Conservation (phyloP, 768 basidiomycete species). For the Termitomyces heimii region DNA sequence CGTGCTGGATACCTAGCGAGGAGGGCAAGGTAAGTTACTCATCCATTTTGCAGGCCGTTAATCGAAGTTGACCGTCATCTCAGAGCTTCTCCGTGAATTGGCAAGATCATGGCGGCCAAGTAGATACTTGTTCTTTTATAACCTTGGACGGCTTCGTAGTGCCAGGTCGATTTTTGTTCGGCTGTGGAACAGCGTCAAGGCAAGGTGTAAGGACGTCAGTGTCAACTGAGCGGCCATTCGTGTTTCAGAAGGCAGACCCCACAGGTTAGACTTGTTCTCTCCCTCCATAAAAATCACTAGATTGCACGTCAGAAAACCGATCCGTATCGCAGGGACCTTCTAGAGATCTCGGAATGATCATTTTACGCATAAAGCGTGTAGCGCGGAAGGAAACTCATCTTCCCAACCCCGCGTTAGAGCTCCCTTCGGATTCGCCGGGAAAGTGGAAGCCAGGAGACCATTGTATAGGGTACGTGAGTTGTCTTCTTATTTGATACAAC, state of each 20-base stretch:
- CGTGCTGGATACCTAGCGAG: slow-evolving; percentile 66
- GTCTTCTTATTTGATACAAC: background rate
- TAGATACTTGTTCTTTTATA: slow-evolving; percentile 56
- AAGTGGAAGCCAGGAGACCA: slow-evolving; percentile 37
- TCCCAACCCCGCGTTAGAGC: slow-evolving; percentile 36
- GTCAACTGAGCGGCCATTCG: slow-evolving; percentile 52
- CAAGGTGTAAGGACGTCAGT: slow-evolving; percentile 45
- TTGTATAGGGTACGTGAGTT: slow-evolving; percentile 36
- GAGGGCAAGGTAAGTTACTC: slow-evolving; percentile 42
- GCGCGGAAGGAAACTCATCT: slow-evolving; percentile 17
- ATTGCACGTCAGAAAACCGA: slow-evolving; percentile 1
- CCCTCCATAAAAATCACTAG: background rate
- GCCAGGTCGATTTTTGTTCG: slow-evolving; percentile 58
- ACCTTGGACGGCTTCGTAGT: slow-evolving; percentile 58
- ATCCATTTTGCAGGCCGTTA: background rate
- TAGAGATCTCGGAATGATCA: slow-evolving; percentile 48
- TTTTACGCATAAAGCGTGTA: slow-evolving; percentile 40
- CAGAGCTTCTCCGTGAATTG: slow-evolving; percentile 61
- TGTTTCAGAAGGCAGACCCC: slow-evolving; percentile 41
- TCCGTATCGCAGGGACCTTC: slow-evolving; percentile 13
- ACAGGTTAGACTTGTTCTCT: slow-evolving; percentile 23
- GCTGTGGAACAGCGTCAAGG: slow-evolving; percentile 48
- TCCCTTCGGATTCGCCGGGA: slow-evolving; percentile 27
- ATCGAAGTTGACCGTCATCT: background rate
- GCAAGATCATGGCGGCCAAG: slow-evolving; percentile 50